Evolutionary conservation across 345 rosid species (phyloP).

Genomic region (Orychophragmus violaceus): DNA sequence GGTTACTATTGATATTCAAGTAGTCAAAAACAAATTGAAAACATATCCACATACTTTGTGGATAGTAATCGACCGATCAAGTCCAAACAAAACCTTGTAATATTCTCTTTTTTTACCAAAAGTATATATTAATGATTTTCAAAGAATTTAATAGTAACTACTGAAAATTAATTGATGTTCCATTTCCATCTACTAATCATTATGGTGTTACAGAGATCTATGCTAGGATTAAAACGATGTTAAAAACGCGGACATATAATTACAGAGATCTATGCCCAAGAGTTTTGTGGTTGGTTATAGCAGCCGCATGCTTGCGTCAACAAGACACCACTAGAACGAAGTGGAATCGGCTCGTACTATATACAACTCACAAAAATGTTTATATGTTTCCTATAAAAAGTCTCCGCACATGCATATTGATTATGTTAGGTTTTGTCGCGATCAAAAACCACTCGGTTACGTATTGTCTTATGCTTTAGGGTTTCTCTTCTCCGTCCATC

Average conservation of each 20-base stretch:
- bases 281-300: constrained; percentile 1
- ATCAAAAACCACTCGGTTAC: not conserved
- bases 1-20: not conserved
- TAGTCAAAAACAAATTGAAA: not conserved
- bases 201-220: not conserved
- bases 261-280: not conserved
- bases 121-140: not conserved
- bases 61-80: not conserved
- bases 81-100: not conserved
- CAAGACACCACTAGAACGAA: constrained; percentile 16
- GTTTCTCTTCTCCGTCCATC: not conserved
- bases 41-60: not conserved
- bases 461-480: not conserved
- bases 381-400: not conserved
- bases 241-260: not conserved
- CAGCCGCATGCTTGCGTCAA: constrained; percentile 19
- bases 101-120: no score
- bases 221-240: not conserved
- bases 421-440: not conserved
- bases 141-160: not conserved
- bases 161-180: not conserved
- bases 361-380: not conserved
- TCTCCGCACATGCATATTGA: constrained; percentile 8
- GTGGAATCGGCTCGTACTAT: constrained; percentile 15
- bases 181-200: not conserved